phyloP scores from a whole-genome alignment of 176 grass and related monocot genomes.

The Aegilops tauschii region DNA sequence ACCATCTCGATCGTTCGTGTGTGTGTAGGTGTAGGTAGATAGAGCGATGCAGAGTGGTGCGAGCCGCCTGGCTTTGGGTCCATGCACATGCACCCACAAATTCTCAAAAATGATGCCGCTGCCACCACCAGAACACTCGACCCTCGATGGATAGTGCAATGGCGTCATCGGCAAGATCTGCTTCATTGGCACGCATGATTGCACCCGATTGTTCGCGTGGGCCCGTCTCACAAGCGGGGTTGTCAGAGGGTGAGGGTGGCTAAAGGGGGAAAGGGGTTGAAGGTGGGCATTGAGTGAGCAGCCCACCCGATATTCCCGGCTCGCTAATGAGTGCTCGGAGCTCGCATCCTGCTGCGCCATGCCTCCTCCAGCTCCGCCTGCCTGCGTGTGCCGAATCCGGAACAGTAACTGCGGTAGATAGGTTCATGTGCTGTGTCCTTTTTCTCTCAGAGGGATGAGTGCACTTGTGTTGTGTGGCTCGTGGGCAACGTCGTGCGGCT shows the following conservation, averaged over 20 bases:
- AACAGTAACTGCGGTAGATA: background rate
- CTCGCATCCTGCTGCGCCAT: background rate
- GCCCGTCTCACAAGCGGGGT: background rate
- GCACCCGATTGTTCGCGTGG: background rate
- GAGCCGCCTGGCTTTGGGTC: too few relatives aligned
- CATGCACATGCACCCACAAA: too few relatives aligned
- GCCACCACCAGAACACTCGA: background rate
- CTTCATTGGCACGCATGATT: background rate
- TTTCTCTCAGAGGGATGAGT: background rate
- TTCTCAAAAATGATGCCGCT: background rate
- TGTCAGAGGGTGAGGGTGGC: background rate
- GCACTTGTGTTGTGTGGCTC: background rate
- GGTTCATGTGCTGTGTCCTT: background rate
- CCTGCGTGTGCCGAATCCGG: background rate
- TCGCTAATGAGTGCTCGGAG: background rate
- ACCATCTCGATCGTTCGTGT: too few relatives aligned
- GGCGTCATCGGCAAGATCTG: background rate
- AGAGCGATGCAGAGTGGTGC: too few relatives aligned
- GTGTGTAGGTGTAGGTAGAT: too few relatives aligned
- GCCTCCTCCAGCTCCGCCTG: background rate
- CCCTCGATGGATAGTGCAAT: background rate
- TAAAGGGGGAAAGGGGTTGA: background rate
- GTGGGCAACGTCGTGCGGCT: background rate
- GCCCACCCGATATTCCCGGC: background rate
- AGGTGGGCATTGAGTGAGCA: slow-evolving; percentile 13